Evolutionary conservation across 352 stramenopile genomes (phyloP), one percentile per base, ranked within the genome.

Genomic region (Thraustochytrium aureum): DNA sequence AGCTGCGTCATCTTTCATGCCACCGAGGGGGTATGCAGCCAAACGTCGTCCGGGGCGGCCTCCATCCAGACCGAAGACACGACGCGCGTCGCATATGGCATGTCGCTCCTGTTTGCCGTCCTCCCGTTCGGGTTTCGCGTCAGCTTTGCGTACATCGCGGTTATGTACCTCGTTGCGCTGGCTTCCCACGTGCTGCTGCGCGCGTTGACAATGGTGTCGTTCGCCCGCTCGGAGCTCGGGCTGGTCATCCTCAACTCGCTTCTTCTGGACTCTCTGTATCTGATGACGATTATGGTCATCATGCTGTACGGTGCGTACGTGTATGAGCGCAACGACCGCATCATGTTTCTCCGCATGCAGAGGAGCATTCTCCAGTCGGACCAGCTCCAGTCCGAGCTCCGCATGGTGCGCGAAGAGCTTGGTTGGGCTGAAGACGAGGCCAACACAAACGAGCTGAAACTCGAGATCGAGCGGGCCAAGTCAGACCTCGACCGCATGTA

Each of bases 311-410:
- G 69, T 14, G 69, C 69, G 10, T 79, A 79, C 43, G 61, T 67
- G 69, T 73, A 79, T 32, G 69, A 79, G 69, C 69, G 69, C 69
- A 79, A 79, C 37, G 69, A 79, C 54, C 69, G 69, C 47, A 26
- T 79, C 20, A 52, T 79, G 17, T 79, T 79, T 43, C 22, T 79
- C 26, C 69, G 69, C 37, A 67, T 79, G 50, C 47, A 32, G 6
- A 72, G 33, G 30, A 43, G n/a, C 12, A 41, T 43, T n/a, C 69
- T 73, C 26, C 37, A 79, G 43, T 73, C 50, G n/a, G 50, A 79
- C 1, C 69, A 79, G 56, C 50, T 79, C 1, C 50, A 79, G 20
- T 65, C 59, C 32, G 69, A 79, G 43, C 69, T 79, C 26, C 52
- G 54, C 22, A 73, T 73, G 69, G 69, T 79, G 20, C 50, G 69